These are phyloP conservation scores for Ambrosia trifida DNA, from an alignment of 129 eudicot genomes.

Conservation along the genomic window DNA sequence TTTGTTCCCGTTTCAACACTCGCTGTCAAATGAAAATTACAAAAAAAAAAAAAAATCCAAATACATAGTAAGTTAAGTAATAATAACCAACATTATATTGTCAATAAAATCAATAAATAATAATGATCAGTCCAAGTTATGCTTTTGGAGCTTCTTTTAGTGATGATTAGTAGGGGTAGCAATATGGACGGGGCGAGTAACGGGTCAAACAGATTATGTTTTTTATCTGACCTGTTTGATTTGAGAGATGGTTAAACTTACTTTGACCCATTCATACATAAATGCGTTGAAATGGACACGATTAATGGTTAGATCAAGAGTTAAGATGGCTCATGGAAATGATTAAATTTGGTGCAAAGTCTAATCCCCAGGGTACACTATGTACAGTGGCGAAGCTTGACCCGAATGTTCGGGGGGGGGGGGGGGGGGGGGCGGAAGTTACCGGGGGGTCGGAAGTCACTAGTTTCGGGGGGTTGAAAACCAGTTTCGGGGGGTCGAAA, in stretches of 20 bases:
- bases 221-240: not conserved
- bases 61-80: not conserved
- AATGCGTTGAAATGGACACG: not conserved
- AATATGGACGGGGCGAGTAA: not conserved
- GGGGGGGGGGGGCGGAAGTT: too few relatives aligned
- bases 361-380: not conserved
- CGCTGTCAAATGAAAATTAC: not conserved
- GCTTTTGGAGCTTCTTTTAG: not conserved
- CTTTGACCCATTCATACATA: not conserved
- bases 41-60: not conserved
- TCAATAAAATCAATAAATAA: conserved; percentile 1
- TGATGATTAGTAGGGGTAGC: not conserved
- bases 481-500: too few relatives aligned
- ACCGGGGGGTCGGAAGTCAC: too few relatives aligned
- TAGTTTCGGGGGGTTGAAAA: too few relatives aligned
- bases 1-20: not conserved
- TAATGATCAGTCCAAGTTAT: conserved; percentile 1
- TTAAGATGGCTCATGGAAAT: too few relatives aligned
- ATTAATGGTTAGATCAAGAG: too few relatives aligned
- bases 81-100: too few relatives aligned
- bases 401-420: too few relatives aligned
- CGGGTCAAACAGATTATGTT: not conserved
- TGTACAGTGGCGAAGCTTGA: too few relatives aligned
- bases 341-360: not conserved
- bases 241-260: not conserved